These are phyloP conservation scores for Podospora anserina DNA, from an alignment of 495 filamentous ascomycete species.

Conservation along the genomic window DNA sequence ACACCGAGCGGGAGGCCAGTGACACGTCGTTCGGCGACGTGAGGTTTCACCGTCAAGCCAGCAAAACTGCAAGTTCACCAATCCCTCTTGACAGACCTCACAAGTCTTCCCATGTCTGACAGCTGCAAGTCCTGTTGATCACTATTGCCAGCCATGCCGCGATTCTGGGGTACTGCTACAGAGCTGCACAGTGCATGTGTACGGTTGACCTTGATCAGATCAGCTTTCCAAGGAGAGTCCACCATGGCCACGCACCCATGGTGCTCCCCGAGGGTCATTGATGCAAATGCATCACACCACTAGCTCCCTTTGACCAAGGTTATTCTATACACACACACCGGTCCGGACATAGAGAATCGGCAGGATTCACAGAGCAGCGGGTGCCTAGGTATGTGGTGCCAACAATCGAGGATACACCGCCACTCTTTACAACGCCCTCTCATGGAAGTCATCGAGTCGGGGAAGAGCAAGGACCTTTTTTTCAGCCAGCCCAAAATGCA, in stretches of 20 bases:
- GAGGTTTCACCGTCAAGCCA: conserved; percentile 13
- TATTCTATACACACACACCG: background rate
- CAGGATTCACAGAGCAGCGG: background rate
- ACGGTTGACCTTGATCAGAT: background rate
- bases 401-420: conserved; percentile 11
- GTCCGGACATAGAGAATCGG: no score
- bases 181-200: conserved; percentile 12
- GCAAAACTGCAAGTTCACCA: background rate
- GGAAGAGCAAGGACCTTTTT: background rate
- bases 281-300: no score
- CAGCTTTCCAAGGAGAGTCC: background rate
- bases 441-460: background rate
- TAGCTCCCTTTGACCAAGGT: background rate
- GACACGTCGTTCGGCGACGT: background rate
- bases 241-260: background rate
- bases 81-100: background rate
- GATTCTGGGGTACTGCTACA: conserved; percentile 9
- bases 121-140: conserved; percentile 15
- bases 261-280: no score
- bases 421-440: conserved; percentile 7
- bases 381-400: background rate
- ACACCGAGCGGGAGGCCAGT: conserved; percentile 4
- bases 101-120: conserved; percentile 15
- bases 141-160: background rate
- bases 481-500: background rate